Evolutionary conservation across 2,329 filamentous ascomycete genomes (phyloP), one percentile per base, ranked within the genome.

Genomic region (Cadophora gregata): DNA sequence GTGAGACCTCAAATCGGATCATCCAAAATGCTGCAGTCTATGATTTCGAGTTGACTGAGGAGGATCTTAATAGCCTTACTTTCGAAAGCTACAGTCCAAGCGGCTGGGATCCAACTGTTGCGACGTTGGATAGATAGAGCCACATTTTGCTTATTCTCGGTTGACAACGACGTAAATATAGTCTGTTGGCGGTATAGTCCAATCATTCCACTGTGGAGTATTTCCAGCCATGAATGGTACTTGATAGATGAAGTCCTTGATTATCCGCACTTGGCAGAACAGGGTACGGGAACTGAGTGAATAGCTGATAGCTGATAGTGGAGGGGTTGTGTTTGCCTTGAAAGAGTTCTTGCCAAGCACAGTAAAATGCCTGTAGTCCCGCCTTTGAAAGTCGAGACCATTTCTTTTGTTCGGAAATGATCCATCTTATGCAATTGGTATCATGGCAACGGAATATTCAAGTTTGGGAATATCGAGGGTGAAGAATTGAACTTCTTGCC

Each of bases 1-100:
- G 88, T 67, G 89, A 90, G 59, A 90, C 86, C 4, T 84, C 87
- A 0, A 85, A 83, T 33, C 83, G 90, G 14, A 93, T 93, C 69
- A 80, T 82, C 67, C 85, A 88, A 75, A 94, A 93, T 72, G 78
- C 83, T 0, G 79, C 79, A 2, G 67, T 88, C 14, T 88, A 80
- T 72, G 83, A 85, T 72, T 88, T 88, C 75, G 82, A 86, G 73
- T 73, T 88, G 65, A 81, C 81, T 0, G 77, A 79, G n/a, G 83
- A 83, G 53, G 86, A 88, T 67, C 80, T 87, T 65, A 79, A 80
- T 63, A 78, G 77, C 55, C 70, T 88, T 27, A 80, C 83, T 65
- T 85, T 83, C 0, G 77, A 77, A 2, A 82, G 85, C 65, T 88
- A 88, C 68, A 78, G 80, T n/a, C 83, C 83, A 5, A 82, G 84